A percentile compares a stretch with the other conserved stretches of the same genome.
phyloP scores from a whole-genome alignment of 2,329 filamentous ascomycete species.

The Stachybotrys chartarum region DNA sequence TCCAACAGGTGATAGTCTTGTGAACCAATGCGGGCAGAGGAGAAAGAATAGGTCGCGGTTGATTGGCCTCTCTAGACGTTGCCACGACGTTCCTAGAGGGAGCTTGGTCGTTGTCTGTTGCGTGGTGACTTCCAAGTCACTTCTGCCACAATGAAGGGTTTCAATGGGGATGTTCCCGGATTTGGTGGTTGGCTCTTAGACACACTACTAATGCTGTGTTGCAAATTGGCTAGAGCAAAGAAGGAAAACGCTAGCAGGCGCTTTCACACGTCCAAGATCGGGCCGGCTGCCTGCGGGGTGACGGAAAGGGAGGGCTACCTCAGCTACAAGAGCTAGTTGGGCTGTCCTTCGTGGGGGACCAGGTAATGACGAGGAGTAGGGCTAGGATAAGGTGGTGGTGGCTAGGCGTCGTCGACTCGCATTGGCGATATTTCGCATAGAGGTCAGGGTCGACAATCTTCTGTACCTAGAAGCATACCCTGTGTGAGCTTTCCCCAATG shows the following conservation, averaged over 20 bases:
- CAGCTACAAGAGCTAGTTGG: background rate
- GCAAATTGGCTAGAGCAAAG: background rate
- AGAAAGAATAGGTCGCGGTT: background rate
- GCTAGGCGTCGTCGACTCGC: background rate
- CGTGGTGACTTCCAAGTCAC: background rate
- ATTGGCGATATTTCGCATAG: too few species aligned
- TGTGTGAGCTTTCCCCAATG: too few species aligned
- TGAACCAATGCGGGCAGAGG: background rate
- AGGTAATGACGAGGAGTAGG: background rate
- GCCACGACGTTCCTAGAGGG: background rate
- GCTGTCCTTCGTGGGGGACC: background rate
- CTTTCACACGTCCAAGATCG: background rate
- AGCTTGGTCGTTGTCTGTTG: background rate
- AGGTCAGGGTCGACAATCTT: too few species aligned
- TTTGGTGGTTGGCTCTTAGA: background rate
- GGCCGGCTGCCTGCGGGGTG: background rate
- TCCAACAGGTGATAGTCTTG: background rate
- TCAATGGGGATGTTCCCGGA: background rate
- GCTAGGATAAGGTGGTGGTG: background rate
- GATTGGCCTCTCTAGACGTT: background rate
- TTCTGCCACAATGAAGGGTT: background rate
- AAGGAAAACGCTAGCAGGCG: background rate
- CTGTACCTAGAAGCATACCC: too few species aligned
- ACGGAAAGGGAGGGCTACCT: background rate
- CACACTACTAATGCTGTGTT: background rate